These are phyloP conservation scores for Zymoseptoria brevis DNA, from an alignment of 2,329 filamentous ascomycete genomes.

Conservation along the genomic window DNA sequence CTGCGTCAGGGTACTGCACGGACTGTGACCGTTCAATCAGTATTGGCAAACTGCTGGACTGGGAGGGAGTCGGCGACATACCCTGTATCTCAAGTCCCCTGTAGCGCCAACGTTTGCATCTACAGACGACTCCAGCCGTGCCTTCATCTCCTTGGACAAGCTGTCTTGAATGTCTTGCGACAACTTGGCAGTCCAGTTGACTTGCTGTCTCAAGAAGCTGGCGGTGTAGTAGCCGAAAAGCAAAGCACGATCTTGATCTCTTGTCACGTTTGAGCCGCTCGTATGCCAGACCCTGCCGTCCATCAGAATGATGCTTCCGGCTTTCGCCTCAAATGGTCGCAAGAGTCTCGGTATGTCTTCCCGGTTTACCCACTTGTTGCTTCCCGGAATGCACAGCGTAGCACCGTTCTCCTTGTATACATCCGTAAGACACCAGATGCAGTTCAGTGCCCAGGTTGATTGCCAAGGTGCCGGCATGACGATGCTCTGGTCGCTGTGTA, in stretches of 20 bases:
- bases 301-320: slow-evolving; percentile 8
- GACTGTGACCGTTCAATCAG: not conserved
- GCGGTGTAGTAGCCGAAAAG: slow-evolving; percentile 10
- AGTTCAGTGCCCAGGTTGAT: slow-evolving; percentile 3
- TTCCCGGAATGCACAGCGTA: slow-evolving; percentile 6
- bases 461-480: slow-evolving; percentile 7
- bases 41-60: not conserved
- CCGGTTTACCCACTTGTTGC: slow-evolving; percentile 4
- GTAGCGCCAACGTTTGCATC: not conserved
- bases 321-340: slow-evolving; percentile 8
- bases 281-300: slow-evolving; percentile 12
- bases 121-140: not conserved
- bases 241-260: slow-evolving; percentile 6
- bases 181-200: slow-evolving; percentile 11
- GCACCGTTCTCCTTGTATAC: slow-evolving; percentile 7
- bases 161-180: slow-evolving; percentile 2
- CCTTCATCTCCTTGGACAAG: slow-evolving; percentile 6
- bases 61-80: not conserved
- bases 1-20: not conserved
- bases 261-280: slow-evolving; percentile 6
- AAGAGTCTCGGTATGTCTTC: slow-evolving; percentile 4
- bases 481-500: slow-evolving; percentile 6
- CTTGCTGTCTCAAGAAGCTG: slow-evolving; percentile 4
- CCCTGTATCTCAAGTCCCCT: not conserved
- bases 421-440: slow-evolving; percentile 9